Base-by-base conservation (phyloP, 352 stramenopile species). In the Pythium phragmitis region DNA sequence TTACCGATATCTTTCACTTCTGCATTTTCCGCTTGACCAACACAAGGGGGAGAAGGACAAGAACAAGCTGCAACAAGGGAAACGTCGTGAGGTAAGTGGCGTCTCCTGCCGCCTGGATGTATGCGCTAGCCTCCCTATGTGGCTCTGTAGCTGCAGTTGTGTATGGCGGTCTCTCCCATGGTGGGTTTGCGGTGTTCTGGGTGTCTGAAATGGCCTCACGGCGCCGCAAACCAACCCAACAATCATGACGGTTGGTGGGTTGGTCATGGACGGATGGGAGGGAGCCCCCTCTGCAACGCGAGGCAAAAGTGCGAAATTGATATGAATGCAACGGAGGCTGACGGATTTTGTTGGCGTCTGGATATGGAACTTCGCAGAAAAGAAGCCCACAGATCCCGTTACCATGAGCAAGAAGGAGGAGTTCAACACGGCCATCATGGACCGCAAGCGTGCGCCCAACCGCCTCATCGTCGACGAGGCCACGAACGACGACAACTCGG, bases 401-500 rank as follows among this genome's bases (percentile, higher is more conserved):
- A 69, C 41, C 43, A 69, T 70, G 64, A 70, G 61, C 63, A 89
- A 79, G 57, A 89, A 89, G 56, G 78, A 91, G 56, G 85, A 94
- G 23, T 94, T 94, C 48, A 94, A 92, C 66, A 80, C 85, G 23
- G 85, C 78, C 26, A 94, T 94, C 60, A 92, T 94, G 85, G 85
- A 94, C 65, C 83, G 85, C 70, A 99, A 99, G 79, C 88, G 96
- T 43, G 96, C 92, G 69, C 97, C 98, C 26, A 99, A 99, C 83
- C 93, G 98, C 51, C 80, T 99, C 75, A 97, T 99, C 68, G 97
- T 99, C 19, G 97, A 99, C 75, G 98, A 99, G 73, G 90, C 92
- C 41, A 94, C 82, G 58, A 98, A 96, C 74, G 98, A 99, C 70
- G 98, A 99, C 82, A 99, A 99, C 85, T 98, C 92, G 59, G 96